These are phyloP conservation scores for Solanum paucissectum DNA, from an alignment of 257 asterid species.

Conservation along the genomic window DNA sequence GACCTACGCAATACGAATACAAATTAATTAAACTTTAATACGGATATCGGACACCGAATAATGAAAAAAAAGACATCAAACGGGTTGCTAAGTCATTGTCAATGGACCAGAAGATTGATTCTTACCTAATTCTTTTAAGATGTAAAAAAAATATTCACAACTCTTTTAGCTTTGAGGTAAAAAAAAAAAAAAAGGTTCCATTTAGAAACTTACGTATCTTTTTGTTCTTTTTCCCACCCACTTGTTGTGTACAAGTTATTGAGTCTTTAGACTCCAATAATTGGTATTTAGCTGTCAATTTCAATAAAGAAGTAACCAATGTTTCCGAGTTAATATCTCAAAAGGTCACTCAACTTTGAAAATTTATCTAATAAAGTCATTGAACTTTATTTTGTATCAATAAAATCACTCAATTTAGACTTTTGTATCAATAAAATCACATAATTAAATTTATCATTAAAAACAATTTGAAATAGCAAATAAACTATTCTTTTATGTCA, in stretches of 20 bases:
- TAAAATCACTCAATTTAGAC: no score
- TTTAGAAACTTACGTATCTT: no score
- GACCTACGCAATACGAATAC: background rate
- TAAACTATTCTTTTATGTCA: no score
- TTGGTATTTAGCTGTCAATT: background rate
- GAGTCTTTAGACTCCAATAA: background rate
- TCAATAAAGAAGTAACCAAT: background rate
- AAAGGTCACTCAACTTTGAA: no score
- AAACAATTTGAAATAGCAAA: no score
- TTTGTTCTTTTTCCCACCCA: no score
- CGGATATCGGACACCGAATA: no score
- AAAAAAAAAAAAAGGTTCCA: background rate
- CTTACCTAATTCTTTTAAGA: background rate
- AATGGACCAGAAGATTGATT: background rate
- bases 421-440: no score
- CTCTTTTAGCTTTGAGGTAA: background rate
- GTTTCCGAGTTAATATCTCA: background rate
- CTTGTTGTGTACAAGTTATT: background rate
- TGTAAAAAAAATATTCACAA: background rate
- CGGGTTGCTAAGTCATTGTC: background rate
- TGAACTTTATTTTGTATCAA: no score
- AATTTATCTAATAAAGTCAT: no score
- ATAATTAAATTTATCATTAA: no score
- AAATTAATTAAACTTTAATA: no score
- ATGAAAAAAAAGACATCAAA: background rate